These are phyloP conservation scores for Acanthamoeba quina DNA, from an alignment of 208 protist species.

Conservation along the genomic window DNA sequence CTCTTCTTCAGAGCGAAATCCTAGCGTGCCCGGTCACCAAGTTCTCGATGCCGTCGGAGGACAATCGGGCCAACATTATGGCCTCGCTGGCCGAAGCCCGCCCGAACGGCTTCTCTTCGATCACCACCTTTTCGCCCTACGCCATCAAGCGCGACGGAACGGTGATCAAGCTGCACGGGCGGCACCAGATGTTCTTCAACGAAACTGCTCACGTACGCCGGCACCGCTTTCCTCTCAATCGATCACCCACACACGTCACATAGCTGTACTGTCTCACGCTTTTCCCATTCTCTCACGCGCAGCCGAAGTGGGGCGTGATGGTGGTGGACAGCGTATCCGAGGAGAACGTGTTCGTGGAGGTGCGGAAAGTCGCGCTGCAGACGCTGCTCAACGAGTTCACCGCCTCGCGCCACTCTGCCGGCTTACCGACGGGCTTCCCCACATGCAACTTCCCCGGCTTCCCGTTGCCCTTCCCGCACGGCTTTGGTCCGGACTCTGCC, in stretches of 20 bases:
- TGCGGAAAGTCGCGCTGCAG: constrained; percentile 5
- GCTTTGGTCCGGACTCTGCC: neutral
- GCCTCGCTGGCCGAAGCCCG: neutral
- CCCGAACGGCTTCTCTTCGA: neutral
- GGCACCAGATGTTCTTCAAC: constrained; percentile 57
- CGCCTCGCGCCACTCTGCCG: neutral
- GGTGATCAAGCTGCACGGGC: neutral
- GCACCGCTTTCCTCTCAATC: neutral
- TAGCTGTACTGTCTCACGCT: neutral
- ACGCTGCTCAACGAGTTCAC: neutral
- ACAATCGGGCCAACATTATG: neutral
- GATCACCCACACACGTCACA: neutral
- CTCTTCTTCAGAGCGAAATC: neutral
- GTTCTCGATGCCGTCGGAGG: constrained; percentile 39
- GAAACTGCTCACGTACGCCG: neutral
- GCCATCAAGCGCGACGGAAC: constrained; percentile 38
- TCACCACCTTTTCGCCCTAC: neutral
- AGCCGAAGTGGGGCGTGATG: constrained; percentile 46
- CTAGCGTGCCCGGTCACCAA: constrained; percentile 31
- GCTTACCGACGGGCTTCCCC: neutral
- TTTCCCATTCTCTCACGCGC: neutral
- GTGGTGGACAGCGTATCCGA: constrained; percentile 9
- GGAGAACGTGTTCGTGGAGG: constrained; percentile 27
- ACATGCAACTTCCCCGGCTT: neutral
- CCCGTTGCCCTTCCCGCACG: neutral